These are phyloP conservation scores for sorghum (Sorghum bicolor) DNA, from an alignment of 176 grass and related monocot species.

Conservation along the genomic window DNA sequence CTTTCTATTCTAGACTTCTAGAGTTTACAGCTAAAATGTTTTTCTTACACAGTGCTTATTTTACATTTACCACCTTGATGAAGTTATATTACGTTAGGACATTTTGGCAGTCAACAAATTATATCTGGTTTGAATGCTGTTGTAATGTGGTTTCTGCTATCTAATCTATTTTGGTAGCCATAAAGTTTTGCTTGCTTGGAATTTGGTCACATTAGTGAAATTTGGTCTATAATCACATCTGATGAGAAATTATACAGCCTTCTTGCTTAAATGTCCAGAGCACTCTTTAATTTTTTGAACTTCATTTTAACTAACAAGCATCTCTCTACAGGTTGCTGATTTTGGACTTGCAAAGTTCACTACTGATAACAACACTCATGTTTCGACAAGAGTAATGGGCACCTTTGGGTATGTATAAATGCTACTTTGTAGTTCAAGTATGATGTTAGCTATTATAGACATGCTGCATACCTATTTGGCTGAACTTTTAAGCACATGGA, in stretches of 20 bases:
- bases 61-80: neutral
- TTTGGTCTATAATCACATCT: neutral
- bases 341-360: constrained; percentile 77
- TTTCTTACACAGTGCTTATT: neutral
- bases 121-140: neutral
- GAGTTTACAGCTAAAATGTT: neutral
- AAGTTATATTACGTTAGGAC: neutral
- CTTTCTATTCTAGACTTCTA: constrained; percentile 17
- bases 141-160: neutral
- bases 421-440: neutral
- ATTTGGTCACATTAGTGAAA: neutral
- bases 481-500: neutral
- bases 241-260: neutral
- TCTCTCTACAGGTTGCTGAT: constrained; percentile 54
- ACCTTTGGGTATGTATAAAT: constrained; percentile 65
- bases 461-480: neutral
- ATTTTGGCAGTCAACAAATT: neutral
- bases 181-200: neutral
- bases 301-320: neutral
- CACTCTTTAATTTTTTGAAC: neutral
- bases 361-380: constrained; percentile 65
- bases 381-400: constrained; percentile 76
- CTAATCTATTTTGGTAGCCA: neutral
- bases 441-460: neutral
- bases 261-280: neutral